phyloP scores from a whole-genome alignment of 2,329 filamentous ascomycete species.

The Verticillium dahliae region DNA sequence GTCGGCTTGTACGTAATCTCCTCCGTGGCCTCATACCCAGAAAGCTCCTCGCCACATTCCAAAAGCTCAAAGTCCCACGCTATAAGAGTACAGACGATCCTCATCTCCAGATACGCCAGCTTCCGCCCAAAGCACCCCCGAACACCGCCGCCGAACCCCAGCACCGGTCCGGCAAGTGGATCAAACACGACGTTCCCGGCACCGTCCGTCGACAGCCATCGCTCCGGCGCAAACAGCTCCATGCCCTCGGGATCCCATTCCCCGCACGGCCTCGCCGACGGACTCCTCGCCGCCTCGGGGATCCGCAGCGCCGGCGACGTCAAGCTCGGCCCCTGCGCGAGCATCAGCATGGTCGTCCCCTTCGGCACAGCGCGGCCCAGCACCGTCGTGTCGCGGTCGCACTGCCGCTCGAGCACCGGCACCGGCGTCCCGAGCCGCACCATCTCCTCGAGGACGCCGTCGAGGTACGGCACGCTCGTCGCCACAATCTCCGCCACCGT shows the following conservation, averaged over 20 bases:
- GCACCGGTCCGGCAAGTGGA: slow-evolving; percentile 23
- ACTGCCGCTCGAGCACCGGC: slow-evolving; percentile 20
- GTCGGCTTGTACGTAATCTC: slow-evolving; percentile 9
- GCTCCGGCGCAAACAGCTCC: slow-evolving; percentile 25
- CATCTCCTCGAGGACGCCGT: slow-evolving; percentile 29
- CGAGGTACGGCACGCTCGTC: slow-evolving; percentile 24
- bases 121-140: slow-evolving; percentile 30
- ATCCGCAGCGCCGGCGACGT: slow-evolving; percentile 18
- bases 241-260: slow-evolving; percentile 24
- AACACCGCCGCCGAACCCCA: slow-evolving; percentile 28
- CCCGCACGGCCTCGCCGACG: slow-evolving; percentile 13
- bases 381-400: slow-evolving; percentile 23
- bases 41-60: slow-evolving; percentile 17
- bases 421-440: slow-evolving; percentile 23
- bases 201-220: slow-evolving; percentile 23
- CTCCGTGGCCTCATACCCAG: slow-evolving; percentile 7
- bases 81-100: slow-evolving; percentile 26
- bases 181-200: slow-evolving; percentile 17
- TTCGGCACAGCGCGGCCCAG: slow-evolving; percentile 25
- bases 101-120: slow-evolving; percentile 27
- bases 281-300: slow-evolving; percentile 19
- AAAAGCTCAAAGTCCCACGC: slow-evolving; percentile 30
- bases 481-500: slow-evolving; percentile 20
- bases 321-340: slow-evolving; percentile 19
- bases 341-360: slow-evolving; percentile 22